Evolutionary conservation across 2,329 filamentous ascomycete genomes (phyloP), one percentile per base, ranked within the genome.

Genomic region (Trichoderma afroharzianum): DNA sequence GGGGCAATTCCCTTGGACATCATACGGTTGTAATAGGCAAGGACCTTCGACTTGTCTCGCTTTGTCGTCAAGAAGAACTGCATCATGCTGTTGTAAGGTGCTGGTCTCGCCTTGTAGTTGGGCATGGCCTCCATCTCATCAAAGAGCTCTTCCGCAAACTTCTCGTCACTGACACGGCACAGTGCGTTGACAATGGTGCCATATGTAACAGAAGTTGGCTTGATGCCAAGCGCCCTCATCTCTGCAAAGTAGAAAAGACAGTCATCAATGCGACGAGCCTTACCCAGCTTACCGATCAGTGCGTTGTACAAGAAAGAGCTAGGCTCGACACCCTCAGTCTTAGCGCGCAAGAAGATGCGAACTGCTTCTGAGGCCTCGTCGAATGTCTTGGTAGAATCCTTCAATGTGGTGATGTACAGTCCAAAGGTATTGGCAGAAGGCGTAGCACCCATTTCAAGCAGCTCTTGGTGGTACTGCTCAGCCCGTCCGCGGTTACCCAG

Each of bases 61-160:
- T 98, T 98, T 70, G 95, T 98, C 71, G 93, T 97, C 76, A 98
- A 86, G 88, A 98, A 99, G 85, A 97, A 98, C 81, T 99, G 96
- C 90, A 99, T 99, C 91, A 99, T 93, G 82, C 94, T 97, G 86
- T 99, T 98, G 87, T 99, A 99, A 1, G 96, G 96, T 28, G 96
- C 96, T 30, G 96, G 95, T 11, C 96, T 92, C 53, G 96, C 94
- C 86, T 98, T 98, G 88, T 99, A 99, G 85, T 99, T 99, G 71
- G 94, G 92, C 92, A 97, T 97, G 61, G 92, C 90, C 85, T 99
- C 96, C 96, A 99, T 99, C 85, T 99, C 96, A 79, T 98, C 94
- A 79, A 99, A 99, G 77, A 98, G 90, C 82, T 98, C 94, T 79
- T 98, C 96, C 32, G 96, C 96, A 80, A 98, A 97, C 79, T 95